Evolutionary conservation across 306 rosid species (phyloP), one percentile per base, ranked within the genome.

Genomic region (Benincasa hispida): DNA sequence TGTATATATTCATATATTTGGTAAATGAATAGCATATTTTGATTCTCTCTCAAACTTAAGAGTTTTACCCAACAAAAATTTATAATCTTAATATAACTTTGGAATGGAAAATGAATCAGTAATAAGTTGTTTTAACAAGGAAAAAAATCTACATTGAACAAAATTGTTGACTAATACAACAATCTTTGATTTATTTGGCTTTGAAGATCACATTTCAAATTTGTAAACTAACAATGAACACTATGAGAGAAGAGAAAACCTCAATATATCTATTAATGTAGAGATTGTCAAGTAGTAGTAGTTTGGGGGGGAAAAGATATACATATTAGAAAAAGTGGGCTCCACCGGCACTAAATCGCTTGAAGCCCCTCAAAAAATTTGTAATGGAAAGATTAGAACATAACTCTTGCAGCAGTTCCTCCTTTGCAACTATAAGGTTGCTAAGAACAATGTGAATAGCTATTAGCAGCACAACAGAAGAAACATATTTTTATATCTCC

Each of bases 381-480:
- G 56, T 24, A 15, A 70, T 45, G 55, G 75, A 25, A 70, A 45
- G 47, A 15, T 70, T 50, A 72, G 59, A 72, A 72, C 25, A 72
- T 60, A 83, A 53, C 78, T 66, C 76, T 50, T 60, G 73, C 81
- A 80, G 83, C 77, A 74, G 68, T 75, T 37, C 37, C 62, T 48
- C 79, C 19, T 66, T 60, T 58, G 80, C 82, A 53, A 76, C 82
- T 69, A 61, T 62, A 78, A 61, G 55, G 27, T 19, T 61, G 50
- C 83, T 75, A 63, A 60, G 68, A 83, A 41, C 53, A 67, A 42
- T 41, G 53, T 68, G 76, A 76, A 70, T 80, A 83, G 87, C 91
- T 70, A 47, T 48, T 67, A 17, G 55, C 2, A 50, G 41, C 59
- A 72, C 59, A 17, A 72, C 60, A 50, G 60, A 42, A 47, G 47